Base-by-base conservation (phyloP, 1,139 yeast genomes). In the Zygosaccharomyces pseudobailii region DNA sequence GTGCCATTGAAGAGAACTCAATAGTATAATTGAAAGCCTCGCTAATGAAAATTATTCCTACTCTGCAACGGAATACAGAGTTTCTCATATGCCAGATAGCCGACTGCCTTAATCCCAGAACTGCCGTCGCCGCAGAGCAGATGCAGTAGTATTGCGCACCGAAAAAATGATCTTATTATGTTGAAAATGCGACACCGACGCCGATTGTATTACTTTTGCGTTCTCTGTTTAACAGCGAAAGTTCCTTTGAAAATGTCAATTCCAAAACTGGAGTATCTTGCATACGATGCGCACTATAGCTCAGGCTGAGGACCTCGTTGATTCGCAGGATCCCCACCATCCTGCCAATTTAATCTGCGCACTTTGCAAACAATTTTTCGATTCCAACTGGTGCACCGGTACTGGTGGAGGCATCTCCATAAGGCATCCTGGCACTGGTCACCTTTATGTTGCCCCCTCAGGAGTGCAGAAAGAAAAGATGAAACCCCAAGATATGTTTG, bases 351-450 rank as follows among this genome's bases (percentile, higher is more conserved):
- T 86, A 57, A 86, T 90, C 53, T 88, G 96, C 63, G 87, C 85
- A 54, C 73, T 90, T 34, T 89, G 97, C 65, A 73, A 79, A 43
- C 70, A 79, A 25, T 87, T 90, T 63, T 90, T 86, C 64, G 75
- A 79, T 59, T 84, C 84, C 62, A 84, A 87, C 48, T 89, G 97
- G 96, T 94, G 88, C 53, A 85, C 96, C 0, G 97, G 97, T 4
- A 90, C 97, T 1, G 97, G 96, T 2, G 97, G 97, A 23, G 97
- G 97, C 3, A 84, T 90, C 59, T 85, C 95, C 33, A 84, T 90
- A 45, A 73, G 85, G 53, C 80, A 84, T 44, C 76, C 71, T 25
- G 74, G 73, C 4, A 61, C 67, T 3, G 74, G 80, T 49, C 62
- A 72, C 35, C 80, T 87, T 19, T 90, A 78, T 63, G 76, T 90